These are phyloP conservation scores for Parathielavia hyrcaniae DNA, from an alignment of 495 filamentous ascomycete species.

Conservation along the genomic window DNA sequence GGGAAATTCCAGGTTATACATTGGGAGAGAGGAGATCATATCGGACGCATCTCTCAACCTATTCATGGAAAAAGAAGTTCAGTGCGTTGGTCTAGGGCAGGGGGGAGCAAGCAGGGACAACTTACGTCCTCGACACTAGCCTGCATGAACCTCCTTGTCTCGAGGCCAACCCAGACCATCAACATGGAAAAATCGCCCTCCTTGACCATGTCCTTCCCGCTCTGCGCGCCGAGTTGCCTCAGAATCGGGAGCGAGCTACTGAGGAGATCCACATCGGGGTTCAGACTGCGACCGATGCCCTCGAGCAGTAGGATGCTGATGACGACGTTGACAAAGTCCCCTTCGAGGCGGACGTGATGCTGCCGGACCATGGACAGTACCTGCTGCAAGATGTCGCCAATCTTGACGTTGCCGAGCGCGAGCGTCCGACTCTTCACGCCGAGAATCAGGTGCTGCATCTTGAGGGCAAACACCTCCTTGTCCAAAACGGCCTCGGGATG, in stretches of 20 bases:
- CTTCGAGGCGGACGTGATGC: slow-evolving; percentile 92
- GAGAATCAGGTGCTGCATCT: slow-evolving; percentile 93
- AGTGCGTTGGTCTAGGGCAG: slow-evolving; percentile 11
- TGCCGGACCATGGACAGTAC: slow-evolving; percentile 86
- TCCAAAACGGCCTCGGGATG: slow-evolving; percentile 86
- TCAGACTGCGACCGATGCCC: slow-evolving; percentile 81
- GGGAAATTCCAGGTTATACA: slow-evolving; percentile 43
- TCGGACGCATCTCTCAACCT: slow-evolving; percentile 73
- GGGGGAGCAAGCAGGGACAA: not conserved
- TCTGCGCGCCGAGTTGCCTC: slow-evolving; percentile 74
- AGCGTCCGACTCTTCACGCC: slow-evolving; percentile 85
- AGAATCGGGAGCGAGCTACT: slow-evolving; percentile 84
- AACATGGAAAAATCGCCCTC: slow-evolving; percentile 87
- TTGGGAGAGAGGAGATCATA: slow-evolving; percentile 79
- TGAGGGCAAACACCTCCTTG: slow-evolving; percentile 80
- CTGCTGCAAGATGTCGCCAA: slow-evolving; percentile 87
- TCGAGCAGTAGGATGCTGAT: slow-evolving; percentile 90
- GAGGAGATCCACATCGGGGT: slow-evolving; percentile 84
- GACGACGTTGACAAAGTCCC: slow-evolving; percentile 98
- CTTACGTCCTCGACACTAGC: slow-evolving; percentile 81
- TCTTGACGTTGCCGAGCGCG: slow-evolving; percentile 89
- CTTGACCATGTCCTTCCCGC: slow-evolving; percentile 58
- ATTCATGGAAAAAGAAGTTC: slow-evolving; percentile 12
- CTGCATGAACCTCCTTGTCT: slow-evolving; percentile 80
- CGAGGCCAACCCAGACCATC: slow-evolving; percentile 87